phyloP scores from a whole-genome alignment of 176 grass and related monocot genomes.

The Aegilops sharonensis region DNA sequence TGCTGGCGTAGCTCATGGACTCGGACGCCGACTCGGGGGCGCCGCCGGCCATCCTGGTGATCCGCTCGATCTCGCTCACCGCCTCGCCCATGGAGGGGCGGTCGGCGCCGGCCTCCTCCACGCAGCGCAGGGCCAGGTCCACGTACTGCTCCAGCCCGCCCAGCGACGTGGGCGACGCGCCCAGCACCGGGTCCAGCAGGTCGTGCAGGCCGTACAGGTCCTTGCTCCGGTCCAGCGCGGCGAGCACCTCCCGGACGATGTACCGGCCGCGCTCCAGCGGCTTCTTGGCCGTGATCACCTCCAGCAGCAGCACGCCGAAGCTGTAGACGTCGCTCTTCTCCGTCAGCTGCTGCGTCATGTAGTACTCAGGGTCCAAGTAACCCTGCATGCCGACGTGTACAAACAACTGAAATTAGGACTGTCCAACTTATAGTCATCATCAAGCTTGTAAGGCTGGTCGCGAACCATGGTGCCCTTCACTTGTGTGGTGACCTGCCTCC shows the following conservation, averaged over 20 bases:
- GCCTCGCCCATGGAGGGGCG: conserved; percentile 67
- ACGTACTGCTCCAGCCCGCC: conserved; percentile 55
- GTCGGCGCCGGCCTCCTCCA: conserved; percentile 53
- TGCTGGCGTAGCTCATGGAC: conserved; percentile 41
- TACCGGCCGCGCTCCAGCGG: conserved; percentile 64
- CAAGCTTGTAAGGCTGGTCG: not conserved
- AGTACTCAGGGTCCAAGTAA: conserved; percentile 81
- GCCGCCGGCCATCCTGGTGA: conserved; percentile 48
- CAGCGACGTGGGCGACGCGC: conserved; percentile 9
- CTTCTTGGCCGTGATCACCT: conserved; percentile 61
- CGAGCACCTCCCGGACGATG: conserved; percentile 60
- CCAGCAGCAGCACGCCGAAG: conserved; percentile 85
- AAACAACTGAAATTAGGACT: not conserved
- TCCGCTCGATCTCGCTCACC: conserved; percentile 59
- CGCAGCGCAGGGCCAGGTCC: conserved; percentile 61
- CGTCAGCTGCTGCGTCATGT: conserved; percentile 87
- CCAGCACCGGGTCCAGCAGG: conserved; percentile 53
- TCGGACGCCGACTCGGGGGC: conserved; percentile 34
- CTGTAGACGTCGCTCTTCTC: conserved; percentile 88
- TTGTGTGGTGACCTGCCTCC: conserved; percentile 52
- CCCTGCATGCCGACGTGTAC: conserved; percentile 35
- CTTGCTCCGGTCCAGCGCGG: conserved; percentile 45
- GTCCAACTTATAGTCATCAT: not conserved
- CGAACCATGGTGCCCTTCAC: conserved; percentile 92
- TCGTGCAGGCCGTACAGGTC: conserved; percentile 53